Conservation (phyloP, 805 yeast species). For the Candida boleticola region DNA sequence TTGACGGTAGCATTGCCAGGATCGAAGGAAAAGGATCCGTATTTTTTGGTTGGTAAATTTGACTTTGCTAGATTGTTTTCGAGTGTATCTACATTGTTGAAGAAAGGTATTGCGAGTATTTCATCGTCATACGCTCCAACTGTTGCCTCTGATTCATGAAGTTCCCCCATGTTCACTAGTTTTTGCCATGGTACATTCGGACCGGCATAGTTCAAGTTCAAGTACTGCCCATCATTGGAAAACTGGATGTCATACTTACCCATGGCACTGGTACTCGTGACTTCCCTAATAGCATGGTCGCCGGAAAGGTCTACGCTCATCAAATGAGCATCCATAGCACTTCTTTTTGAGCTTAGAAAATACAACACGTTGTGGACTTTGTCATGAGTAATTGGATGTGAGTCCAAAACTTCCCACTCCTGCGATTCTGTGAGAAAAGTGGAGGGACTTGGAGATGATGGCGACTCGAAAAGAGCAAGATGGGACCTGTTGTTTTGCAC, state of each 20-base stretch:
- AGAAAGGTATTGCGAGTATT: constrained; percentile 11
- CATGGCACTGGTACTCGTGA: constrained; percentile 50
- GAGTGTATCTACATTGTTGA: constrained; percentile 19
- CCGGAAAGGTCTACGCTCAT: constrained; percentile 61
- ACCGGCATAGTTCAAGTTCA: constrained; percentile 66
- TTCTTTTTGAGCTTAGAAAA: constrained; percentile 67
- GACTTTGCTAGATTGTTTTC: constrained; percentile 23
- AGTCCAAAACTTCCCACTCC: constrained; percentile 74
- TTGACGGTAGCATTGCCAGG: constrained; percentile 37
- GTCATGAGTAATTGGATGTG: constrained; percentile 60
- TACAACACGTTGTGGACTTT: constrained; percentile 43
- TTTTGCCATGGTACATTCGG: constrained; percentile 80
- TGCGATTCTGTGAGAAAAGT: constrained; percentile 33
- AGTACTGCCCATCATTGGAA: constrained; percentile 70
- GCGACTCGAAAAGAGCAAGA: constrained; percentile 74
- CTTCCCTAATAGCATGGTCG: constrained; percentile 29
- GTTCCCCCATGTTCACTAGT: constrained; percentile 44
- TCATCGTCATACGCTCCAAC: constrained; percentile 7
- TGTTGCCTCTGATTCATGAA: constrained; percentile 13
- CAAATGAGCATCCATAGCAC: constrained; percentile 80
- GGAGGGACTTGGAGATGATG: constrained; percentile 38
- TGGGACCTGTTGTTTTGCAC: constrained; percentile 59
- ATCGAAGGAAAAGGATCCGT: constrained; percentile 27
- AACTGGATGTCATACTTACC: constrained; percentile 70
- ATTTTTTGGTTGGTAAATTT: constrained; percentile 52